Percentiles rank a stretch among this genome's conserved stretches.
Evolutionary conservation across 2,329 filamentous ascomycete genomes (phyloP).

Genomic region (Phyllosticta citribraziliensis): DNA sequence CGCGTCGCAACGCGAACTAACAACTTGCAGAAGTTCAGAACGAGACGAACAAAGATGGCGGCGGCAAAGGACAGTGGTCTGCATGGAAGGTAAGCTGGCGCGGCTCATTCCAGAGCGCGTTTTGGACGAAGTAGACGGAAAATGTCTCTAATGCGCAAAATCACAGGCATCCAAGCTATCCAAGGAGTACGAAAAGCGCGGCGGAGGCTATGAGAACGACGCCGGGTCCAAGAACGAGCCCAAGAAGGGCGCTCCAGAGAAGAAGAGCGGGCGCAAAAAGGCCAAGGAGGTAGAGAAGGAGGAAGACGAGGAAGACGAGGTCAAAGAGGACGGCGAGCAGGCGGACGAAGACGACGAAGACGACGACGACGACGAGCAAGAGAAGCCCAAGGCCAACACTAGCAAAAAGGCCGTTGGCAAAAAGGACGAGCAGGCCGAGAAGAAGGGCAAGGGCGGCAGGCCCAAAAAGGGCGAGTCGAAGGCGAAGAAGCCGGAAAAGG

Average conservation of each 20-base stretch:
- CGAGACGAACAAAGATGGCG: constrained; percentile 35
- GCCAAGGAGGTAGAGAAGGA: constrained; percentile 13
- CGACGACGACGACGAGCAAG: constrained; percentile 9
- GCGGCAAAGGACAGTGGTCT: constrained; percentile 38
- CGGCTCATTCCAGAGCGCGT: neutral
- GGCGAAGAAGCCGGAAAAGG: constrained; percentile 4
- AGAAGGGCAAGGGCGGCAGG: neutral
- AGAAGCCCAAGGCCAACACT: constrained; percentile 23
- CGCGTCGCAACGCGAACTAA: neutral
- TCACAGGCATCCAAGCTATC: constrained; percentile 32
- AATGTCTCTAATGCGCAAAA: neutral
- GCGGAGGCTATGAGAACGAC: constrained; percentile 33
- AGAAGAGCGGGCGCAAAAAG: constrained; percentile 23
- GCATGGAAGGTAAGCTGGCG: constrained; percentile 34
- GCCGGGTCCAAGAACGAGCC: constrained; percentile 35
- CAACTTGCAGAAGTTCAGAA: constrained; percentile 30
- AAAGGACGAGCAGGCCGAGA: neutral
- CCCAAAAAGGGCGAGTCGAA: neutral
- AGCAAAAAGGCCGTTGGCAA: constrained; percentile 2
- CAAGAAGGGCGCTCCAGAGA: constrained; percentile 30
- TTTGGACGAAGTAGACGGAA: neutral
- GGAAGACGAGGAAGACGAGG: constrained; percentile 9
- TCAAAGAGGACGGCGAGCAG: constrained; percentile 14
- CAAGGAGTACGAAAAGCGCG: constrained; percentile 33
- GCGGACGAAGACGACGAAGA: constrained; percentile 1